These are phyloP conservation scores for Pleodorina starrii DNA, from an alignment of 139 green algal species.

Conservation along the genomic window DNA sequence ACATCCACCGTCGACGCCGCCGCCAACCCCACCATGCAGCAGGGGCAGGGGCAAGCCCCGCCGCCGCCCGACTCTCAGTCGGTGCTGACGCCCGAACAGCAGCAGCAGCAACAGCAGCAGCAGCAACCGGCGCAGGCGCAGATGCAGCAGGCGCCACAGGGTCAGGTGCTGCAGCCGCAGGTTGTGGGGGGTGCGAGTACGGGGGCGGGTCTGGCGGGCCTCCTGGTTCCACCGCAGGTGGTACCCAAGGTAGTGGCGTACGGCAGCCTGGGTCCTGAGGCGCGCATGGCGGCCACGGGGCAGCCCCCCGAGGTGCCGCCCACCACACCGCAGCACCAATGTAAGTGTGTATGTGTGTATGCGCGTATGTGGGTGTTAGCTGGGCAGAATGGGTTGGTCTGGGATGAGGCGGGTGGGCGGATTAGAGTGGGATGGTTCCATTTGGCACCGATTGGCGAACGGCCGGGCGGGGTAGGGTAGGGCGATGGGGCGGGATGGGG, in stretches of 20 bases:
- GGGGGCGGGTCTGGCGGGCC: neutral
- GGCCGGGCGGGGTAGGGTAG: too few relatives aligned
- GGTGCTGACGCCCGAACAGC: too few relatives aligned
- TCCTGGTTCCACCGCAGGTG: neutral
- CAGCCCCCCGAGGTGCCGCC: slow-evolving; percentile 23
- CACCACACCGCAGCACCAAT: slow-evolving; percentile 6
- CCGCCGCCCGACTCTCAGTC: too few relatives aligned
- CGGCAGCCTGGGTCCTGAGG: slow-evolving; percentile 12
- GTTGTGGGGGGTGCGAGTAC: neutral
- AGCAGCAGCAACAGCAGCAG: slow-evolving; percentile 12
- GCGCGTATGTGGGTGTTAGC: too few relatives aligned
- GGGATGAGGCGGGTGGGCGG: too few relatives aligned
- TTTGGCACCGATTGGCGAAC: too few relatives aligned
- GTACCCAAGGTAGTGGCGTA: neutral
- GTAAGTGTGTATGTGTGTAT: slow-evolving; percentile 13
- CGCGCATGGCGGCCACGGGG: slow-evolving; percentile 21
- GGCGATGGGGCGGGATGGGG: too few relatives aligned
- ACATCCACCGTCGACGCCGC: too few relatives aligned
- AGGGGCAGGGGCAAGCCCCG: too few relatives aligned
- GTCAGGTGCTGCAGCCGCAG: slow-evolving; percentile 7
- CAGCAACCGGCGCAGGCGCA: slow-evolving; percentile 40
- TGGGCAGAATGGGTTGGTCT: too few relatives aligned
- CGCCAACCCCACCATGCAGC: neutral
- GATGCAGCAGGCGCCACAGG: neutral
- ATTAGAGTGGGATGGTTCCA: too few relatives aligned